Evolutionary conservation across 2,329 filamentous ascomycete species (phyloP).

Genomic region (Berkeleyomyces basicola): DNA sequence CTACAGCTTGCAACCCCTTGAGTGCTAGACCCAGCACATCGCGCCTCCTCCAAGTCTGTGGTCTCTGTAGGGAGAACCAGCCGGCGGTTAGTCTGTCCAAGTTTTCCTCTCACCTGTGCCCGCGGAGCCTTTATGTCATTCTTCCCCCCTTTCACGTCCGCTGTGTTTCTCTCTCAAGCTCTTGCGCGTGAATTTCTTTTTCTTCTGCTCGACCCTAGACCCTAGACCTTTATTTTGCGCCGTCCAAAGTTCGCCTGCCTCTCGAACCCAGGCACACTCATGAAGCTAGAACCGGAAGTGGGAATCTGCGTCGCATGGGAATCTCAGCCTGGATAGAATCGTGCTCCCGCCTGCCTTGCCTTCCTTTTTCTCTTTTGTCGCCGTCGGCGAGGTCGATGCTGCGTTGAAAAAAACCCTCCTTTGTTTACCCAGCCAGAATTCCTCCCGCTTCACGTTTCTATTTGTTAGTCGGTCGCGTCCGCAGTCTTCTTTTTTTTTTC

Average conservation of each 20-base stretch:
- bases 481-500: not conserved
- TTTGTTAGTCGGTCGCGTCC: too few relatives aligned
- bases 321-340: not conserved
- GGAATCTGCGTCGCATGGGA: not conserved
- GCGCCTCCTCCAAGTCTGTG: not conserved
- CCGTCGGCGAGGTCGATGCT: too few relatives aligned
- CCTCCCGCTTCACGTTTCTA: too few relatives aligned
- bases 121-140: not conserved
- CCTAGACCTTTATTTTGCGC: not conserved
- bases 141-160: not conserved
- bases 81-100: not conserved
- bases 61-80: not conserved
- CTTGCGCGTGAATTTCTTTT: not conserved
- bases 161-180: not conserved
- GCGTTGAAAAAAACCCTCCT: too few relatives aligned
- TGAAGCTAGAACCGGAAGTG: constrained; percentile 1
- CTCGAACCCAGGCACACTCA: not conserved
- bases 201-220: not conserved
- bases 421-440: too few relatives aligned
- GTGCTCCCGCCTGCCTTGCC: not conserved
- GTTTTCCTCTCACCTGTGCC: not conserved
- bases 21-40: not conserved
- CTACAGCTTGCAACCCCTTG: not conserved
- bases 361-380: not conserved
- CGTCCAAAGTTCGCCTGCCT: not conserved